These are phyloP conservation scores for Xanthoceras sorbifolium DNA, from an alignment of 345 rosid species.

Conservation along the genomic window DNA sequence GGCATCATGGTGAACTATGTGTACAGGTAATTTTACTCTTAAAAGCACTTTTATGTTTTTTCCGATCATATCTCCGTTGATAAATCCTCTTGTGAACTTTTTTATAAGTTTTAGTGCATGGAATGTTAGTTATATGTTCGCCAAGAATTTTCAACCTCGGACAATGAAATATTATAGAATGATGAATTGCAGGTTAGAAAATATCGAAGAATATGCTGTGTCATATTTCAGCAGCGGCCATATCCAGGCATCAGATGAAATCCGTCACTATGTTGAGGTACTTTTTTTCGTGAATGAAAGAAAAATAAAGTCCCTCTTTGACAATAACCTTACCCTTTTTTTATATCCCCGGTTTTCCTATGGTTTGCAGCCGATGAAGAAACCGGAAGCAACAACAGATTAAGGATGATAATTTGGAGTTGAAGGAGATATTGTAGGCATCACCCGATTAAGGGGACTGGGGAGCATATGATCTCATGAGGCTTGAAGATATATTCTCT, in stretches of 20 bases:
- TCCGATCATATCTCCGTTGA: background rate
- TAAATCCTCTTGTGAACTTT: background rate
- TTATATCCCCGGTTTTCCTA: conserved; percentile 1
- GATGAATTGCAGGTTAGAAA: conserved; percentile 60
- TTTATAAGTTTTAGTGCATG: background rate
- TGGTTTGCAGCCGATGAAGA: conserved; percentile 30
- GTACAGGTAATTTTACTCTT: conserved; percentile 61
- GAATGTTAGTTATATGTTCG: background rate
- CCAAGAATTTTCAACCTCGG: background rate
- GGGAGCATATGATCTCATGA: background rate
- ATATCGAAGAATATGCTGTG: conserved; percentile 80
- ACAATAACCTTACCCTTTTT: background rate
- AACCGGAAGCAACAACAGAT: conserved; percentile 20
- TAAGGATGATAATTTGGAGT: background rate
- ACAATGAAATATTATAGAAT: background rate
- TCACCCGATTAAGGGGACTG: background rate
- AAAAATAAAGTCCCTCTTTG: background rate
- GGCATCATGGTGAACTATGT: conserved; percentile 92
- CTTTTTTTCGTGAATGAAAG: background rate
- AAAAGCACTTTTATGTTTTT: background rate
- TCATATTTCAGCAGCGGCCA: conserved; percentile 68
- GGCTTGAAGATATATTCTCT: background rate
- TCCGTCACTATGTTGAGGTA: conserved; percentile 34
- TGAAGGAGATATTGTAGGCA: background rate
- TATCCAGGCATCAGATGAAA: conserved; percentile 62